Base-by-base conservation (phyloP, 495 filamentous ascomycete species). In the Barbatosphaeria neglecta region DNA sequence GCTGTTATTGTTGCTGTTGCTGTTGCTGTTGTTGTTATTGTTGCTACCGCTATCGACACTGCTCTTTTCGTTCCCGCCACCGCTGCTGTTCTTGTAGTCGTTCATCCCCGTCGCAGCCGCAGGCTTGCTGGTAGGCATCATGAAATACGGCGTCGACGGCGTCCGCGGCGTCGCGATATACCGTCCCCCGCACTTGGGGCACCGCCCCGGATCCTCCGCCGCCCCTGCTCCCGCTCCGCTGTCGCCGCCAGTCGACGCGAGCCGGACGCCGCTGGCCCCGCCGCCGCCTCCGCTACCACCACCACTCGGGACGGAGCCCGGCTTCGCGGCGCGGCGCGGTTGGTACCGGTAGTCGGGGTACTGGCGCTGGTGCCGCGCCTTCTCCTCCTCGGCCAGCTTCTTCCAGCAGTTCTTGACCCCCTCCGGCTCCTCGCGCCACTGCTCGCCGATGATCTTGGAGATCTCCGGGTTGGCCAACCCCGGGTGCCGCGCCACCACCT, bases 311-410 rank as follows among this genome's bases (percentile, higher is more conserved):
- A n/a, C n/a, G n/a, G 33, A 53, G 18, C 41, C 22, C 9, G n/a
- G n/a, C 28, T 18, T 15, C 38, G 19, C 18, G 22, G n/a, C 10
- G 6, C 20, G 18, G 16, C 46, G 84, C 35, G 92, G 92, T 61
- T 95, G 88, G 62, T 95, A 98, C 56, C 87, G 78, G 62, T 98
- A 98, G 45, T 86, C 83, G 4, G 92, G 92, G 60, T 95, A 95
- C 62, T 92, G 84, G 50, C 81, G 81, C 54, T 86, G 83, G 66
- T 98, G 92, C 6, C 86, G 83, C 45, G 80, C 68, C 67, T 97
- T 97, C 60, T 97, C 92, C 66, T 95, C 87, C 80, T 94, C 88
- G 50, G 92, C 93, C 13, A 95, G 74, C 47, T 70, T 71, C 62
- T 90, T 94, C 93, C 93, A 98, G 56, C 86, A 74, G 33, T 78